These are phyloP conservation scores for Leishmania gerbilli DNA, from an alignment of 208 protist genomes.

Conservation along the genomic window DNA sequence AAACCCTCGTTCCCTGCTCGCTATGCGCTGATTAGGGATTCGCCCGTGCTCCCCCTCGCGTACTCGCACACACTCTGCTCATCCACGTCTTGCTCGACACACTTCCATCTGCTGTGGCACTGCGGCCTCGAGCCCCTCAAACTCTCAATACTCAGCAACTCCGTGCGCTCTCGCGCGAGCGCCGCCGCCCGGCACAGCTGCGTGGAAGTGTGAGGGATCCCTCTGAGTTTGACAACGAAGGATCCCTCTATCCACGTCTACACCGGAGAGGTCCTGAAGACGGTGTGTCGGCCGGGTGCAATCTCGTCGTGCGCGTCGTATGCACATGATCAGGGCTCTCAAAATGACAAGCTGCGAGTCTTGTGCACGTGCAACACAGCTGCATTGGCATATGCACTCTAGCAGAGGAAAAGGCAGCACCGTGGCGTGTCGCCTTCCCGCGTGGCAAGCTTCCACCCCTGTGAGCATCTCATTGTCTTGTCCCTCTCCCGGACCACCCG, in stretches of 20 bases:
- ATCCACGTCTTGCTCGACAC: not conserved
- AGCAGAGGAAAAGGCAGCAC: not conserved
- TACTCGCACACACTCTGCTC: not conserved
- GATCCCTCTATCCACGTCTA: too few species aligned
- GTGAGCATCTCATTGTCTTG: not conserved
- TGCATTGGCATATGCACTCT: not conserved
- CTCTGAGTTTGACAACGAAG: too few species aligned
- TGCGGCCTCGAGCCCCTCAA: too few species aligned
- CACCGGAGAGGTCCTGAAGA: too few species aligned
- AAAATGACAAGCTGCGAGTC: not conserved
- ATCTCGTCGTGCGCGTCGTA: too few species aligned
- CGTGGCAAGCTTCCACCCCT: not conserved
- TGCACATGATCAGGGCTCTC: too few species aligned
- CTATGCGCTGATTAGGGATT: not conserved
- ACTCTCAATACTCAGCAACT: not conserved
- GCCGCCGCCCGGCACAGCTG: not conserved
- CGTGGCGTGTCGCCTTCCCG: not conserved
- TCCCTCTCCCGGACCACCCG: too few species aligned
- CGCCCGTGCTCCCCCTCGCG: too few species aligned
- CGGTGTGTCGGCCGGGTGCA: not conserved
- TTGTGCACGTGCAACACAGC: not conserved
- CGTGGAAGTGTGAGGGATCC: too few species aligned
- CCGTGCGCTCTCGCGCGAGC: not conserved
- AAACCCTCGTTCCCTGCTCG: not conserved
- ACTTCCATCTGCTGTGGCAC: not conserved